Base-by-base conservation (phyloP, 805 yeast genomes). In the Metschnikowia continentalis region DNA sequence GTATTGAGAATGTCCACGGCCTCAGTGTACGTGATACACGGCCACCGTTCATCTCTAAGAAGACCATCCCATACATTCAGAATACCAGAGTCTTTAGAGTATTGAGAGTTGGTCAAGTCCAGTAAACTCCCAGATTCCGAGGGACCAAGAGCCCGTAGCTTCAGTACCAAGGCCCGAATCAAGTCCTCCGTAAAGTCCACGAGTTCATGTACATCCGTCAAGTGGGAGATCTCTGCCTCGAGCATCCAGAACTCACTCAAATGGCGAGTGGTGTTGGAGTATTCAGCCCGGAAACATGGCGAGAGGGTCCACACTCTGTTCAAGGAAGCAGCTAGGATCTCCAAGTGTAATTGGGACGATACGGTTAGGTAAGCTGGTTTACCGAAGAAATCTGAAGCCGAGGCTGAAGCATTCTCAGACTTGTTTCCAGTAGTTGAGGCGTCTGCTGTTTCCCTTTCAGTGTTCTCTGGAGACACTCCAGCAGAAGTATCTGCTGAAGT, bases 161-260 rank as follows among this genome's bases (percentile, higher is more conserved):
- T 23, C 13, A 14, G 4, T 17, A 53, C 53, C 15, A 53, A 30
- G 2, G 22, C 39, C 51, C 83, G 79, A 35, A 89, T 73, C 95
- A 90, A 86, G 1, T 63, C 61, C 64, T 91, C 96, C 2, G 85
- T 80, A 46, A 89, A 77, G 2, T 61, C 61, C 1, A 92, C 84
- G 50, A 94, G 67, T 53, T 85, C 86, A 3, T 64, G 62, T 6
- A 91, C 78, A 13, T 73, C 67, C 5, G 75, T 74, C 1, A 86
- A 68, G 65, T 87, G 88, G 7, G 89, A 83, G 19, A 90, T 67
- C 64, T 94, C 99, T 0, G 90, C 95, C 67, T 94, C 99, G 2
- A 94, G 69, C 97, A 94, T 91, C 97, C 97, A 94, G 66, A 94
- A 94, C 67, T 94, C 99, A 52, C 92, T 80, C 52, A 94, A 69